Percentiles rank a stretch among this genome's conserved stretches.
Conservation (phyloP, 75 land plant genomes). For the Picea sitchensis region DNA sequence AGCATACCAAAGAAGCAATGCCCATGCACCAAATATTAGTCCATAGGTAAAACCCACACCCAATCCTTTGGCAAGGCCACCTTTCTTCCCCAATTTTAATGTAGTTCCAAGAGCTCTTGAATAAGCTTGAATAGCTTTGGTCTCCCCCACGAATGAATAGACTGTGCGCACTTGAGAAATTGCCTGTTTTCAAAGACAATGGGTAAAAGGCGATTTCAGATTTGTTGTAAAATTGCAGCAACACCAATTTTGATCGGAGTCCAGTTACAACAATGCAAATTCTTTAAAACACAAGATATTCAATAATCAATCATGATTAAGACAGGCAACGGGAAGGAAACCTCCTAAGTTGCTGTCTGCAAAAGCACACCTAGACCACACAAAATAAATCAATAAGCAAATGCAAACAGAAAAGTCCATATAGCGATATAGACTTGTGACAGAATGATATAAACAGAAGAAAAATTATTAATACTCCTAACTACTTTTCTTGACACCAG, state of each 20-base stretch:
- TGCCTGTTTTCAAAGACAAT: conserved; percentile 21
- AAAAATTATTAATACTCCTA: neutral
- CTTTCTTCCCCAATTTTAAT: conserved; percentile 46
- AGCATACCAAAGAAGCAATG: conserved; percentile 75
- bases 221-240: neutral
- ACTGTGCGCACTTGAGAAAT: conserved; percentile 72
- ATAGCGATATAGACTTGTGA: neutral
- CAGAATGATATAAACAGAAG: neutral
- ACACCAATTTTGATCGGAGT: neutral
- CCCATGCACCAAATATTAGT: conserved; percentile 56
- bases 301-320: neutral
- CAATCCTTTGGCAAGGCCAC: conserved; percentile 63
- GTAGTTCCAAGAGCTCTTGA: conserved; percentile 33
- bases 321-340: neutral
- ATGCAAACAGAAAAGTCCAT: neutral
- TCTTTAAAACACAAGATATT: neutral
- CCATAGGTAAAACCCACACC: conserved; percentile 67
- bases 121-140: conserved; percentile 44
- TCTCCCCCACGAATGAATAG: conserved; percentile 65
- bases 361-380: neutral
- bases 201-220: neutral
- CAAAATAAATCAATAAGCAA: neutral
- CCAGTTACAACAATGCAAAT: neutral
- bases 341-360: neutral
- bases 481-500: neutral